These are phyloP conservation scores for Agaricus subrufescens DNA, from an alignment of 768 basidiomycete species.

Conservation along the genomic window DNA sequence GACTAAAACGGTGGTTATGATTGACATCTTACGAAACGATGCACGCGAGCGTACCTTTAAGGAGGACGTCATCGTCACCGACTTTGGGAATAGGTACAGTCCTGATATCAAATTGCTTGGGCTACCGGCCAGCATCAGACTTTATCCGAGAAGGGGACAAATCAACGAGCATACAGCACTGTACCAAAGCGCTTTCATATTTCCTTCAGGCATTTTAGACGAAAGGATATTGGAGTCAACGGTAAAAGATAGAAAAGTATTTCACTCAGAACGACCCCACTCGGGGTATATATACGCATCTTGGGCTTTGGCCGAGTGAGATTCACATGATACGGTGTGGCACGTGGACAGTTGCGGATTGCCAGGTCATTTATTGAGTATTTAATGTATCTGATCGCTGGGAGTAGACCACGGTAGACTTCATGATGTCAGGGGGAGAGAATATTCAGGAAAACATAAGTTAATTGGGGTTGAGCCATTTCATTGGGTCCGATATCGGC, in stretches of 20 bases:
- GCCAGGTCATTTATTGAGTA: no score
- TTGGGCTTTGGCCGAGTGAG: no score
- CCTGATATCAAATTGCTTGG: slow-evolving; percentile 48
- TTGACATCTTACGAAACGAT: background rate
- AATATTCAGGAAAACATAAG: background rate
- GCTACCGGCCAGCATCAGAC: slow-evolving; percentile 20
- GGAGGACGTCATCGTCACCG: slow-evolving; percentile 49
- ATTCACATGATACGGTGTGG: background rate
- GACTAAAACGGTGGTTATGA: slow-evolving; percentile 16
- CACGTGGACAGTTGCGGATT: background rate
- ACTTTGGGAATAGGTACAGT: slow-evolving; percentile 48
- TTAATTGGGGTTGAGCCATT: background rate
- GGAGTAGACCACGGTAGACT: no score
- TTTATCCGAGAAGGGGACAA: background rate
- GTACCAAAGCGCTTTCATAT: slow-evolving; percentile 16
- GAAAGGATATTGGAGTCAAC: background rate
- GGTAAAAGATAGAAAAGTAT: background rate
- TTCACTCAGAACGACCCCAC: no score
- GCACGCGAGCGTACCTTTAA: slow-evolving; percentile 42
- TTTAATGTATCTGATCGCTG: no score
- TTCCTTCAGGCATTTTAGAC: slow-evolving; percentile 3
- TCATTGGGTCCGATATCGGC: background rate
- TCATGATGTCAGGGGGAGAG: no score
- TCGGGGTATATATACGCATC: no score
- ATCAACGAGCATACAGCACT: slow-evolving; percentile 7